A percentile compares a stretch with the other conserved stretches of the same genome.
These are phyloP conservation scores for Exophiala alcalophila DNA, from an alignment of 2,329 filamentous ascomycete species.

Conservation along the genomic window DNA sequence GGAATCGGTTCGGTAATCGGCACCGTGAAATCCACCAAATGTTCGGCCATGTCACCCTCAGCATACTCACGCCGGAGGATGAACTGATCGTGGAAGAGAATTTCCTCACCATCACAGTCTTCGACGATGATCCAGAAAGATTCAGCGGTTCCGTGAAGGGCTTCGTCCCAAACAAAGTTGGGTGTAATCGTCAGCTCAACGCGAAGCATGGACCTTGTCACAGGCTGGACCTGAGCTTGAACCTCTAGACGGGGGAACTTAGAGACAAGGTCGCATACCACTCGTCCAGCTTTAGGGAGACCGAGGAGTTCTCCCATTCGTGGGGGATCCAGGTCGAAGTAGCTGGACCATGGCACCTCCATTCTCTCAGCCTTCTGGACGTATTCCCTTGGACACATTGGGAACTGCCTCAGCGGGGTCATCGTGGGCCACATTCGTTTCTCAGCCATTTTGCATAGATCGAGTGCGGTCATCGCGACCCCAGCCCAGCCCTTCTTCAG, in stretches of 20 bases:
- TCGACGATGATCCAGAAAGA: slow-evolving; percentile 97
- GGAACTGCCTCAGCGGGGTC: slow-evolving; percentile 90
- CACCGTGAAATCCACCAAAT: slow-evolving; percentile 93
- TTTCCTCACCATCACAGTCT: slow-evolving; percentile 94
- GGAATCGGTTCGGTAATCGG: slow-evolving; percentile 97
- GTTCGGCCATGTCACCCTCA: slow-evolving; percentile 79
- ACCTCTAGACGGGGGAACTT: slow-evolving; percentile 94
- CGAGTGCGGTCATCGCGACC: slow-evolving; percentile 86
- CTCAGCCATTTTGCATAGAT: slow-evolving; percentile 98
- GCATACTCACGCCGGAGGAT: slow-evolving; percentile 88
- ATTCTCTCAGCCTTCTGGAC: slow-evolving; percentile 91
- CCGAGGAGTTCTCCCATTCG: slow-evolving; percentile 93
- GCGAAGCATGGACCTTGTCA: slow-evolving; percentile 89
- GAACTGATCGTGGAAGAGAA: slow-evolving; percentile 93
- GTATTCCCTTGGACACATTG: slow-evolving; percentile 76
- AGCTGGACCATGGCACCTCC: slow-evolving; percentile 87
- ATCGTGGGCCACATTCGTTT: slow-evolving; percentile 99
- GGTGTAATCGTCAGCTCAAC: slow-evolving; percentile 88
- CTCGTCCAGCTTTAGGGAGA: slow-evolving; percentile 80
- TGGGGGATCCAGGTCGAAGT: slow-evolving; percentile 94
- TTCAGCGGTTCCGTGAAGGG: slow-evolving; percentile 81
- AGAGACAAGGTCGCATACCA: slow-evolving; percentile 79
- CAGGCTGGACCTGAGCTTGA: slow-evolving; percentile 88
- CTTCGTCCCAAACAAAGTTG: slow-evolving; percentile 93
- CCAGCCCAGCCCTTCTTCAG: slow-evolving; percentile 94